Percentiles rank a stretch among this genome's conserved stretches.
These are phyloP conservation scores for Hirsutella thompsonii DNA, from an alignment of 2,329 filamentous ascomycete species.

Conservation along the genomic window DNA sequence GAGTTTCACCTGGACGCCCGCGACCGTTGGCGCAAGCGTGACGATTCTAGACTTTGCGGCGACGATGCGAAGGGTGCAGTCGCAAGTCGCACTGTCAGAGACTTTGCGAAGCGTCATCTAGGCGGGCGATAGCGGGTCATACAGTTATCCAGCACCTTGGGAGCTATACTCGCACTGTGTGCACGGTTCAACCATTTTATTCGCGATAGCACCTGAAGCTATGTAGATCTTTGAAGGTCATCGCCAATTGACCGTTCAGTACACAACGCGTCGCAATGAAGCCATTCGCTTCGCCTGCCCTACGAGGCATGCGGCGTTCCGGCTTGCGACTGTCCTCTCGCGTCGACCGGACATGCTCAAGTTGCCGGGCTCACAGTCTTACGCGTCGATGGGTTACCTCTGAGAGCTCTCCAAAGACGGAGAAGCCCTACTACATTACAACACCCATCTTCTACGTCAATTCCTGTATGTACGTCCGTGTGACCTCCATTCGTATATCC, in stretches of 20 bases:
- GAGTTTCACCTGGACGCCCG: not conserved
- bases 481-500: not conserved
- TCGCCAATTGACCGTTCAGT: not conserved
- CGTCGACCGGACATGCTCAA: not conserved
- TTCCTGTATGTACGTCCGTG: conserved; percentile 45
- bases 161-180: not conserved
- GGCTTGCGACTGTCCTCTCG: not conserved
- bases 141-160: not conserved
- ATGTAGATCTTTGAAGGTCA: not conserved
- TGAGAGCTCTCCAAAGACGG: conserved; percentile 9
- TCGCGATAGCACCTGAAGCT: not conserved
- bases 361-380: not conserved
- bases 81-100: no score
- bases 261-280: not conserved
- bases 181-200: not conserved
- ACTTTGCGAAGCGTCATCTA: no score
- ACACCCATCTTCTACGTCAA: conserved; percentile 99
- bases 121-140: not conserved
- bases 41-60: not conserved
- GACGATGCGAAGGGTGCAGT: not conserved
- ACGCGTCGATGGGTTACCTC: conserved; percentile 14
- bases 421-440: conserved; percentile 88
- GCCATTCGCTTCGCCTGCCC: not conserved
- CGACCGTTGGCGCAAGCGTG: not conserved
- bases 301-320: not conserved